A percentile compares a stretch with the other conserved stretches of the same genome.
These are phyloP conservation scores for Calonectria honghensis DNA, from an alignment of 2,329 filamentous ascomycete species.

Conservation along the genomic window DNA sequence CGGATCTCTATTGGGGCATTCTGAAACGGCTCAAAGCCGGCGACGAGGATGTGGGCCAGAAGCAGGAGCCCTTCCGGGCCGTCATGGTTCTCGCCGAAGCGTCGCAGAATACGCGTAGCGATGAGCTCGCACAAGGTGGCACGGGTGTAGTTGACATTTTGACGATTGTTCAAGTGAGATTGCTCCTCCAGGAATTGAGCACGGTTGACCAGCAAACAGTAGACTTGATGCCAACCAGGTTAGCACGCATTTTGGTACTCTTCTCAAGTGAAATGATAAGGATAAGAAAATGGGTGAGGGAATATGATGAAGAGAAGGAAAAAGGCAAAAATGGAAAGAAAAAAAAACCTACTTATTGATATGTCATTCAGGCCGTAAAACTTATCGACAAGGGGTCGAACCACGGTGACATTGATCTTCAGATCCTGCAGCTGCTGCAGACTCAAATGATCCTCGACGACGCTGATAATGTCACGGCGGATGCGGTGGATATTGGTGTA, in stretches of 20 bases:
- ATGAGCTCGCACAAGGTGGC: conserved; percentile 88
- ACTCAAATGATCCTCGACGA: conserved; percentile 78
- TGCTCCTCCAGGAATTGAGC: conserved; percentile 88
- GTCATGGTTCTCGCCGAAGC: conserved; percentile 85
- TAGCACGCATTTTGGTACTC: conserved; percentile 3
- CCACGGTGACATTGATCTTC: conserved; percentile 86
- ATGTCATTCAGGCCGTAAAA: conserved; percentile 87
- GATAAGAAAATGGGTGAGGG: not conserved
- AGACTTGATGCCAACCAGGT: conserved; percentile 68
- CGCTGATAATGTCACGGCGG: conserved; percentile 77
- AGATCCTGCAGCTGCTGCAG: conserved; percentile 87
- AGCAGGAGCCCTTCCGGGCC: conserved; percentile 82
- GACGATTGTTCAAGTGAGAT: conserved; percentile 82
- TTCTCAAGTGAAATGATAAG: not conserved
- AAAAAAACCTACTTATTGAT: conserved; percentile 76
- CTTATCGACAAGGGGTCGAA: conserved; percentile 88
- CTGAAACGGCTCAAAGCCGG: conserved; percentile 90
- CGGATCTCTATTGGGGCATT: conserved; percentile 83
- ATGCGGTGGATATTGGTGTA: conserved; percentile 87
- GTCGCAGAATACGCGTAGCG: conserved; percentile 84
- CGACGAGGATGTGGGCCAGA: conserved; percentile 86
- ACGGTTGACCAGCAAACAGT: conserved; percentile 88
- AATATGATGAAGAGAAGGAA: not conserved
- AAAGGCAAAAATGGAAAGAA: not conserved
- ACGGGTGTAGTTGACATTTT: conserved; percentile 87